These are phyloP conservation scores for Fomitiporia mediterranea DNA, from an alignment of 1,284 basidiomycete species.

Conservation along the genomic window DNA sequence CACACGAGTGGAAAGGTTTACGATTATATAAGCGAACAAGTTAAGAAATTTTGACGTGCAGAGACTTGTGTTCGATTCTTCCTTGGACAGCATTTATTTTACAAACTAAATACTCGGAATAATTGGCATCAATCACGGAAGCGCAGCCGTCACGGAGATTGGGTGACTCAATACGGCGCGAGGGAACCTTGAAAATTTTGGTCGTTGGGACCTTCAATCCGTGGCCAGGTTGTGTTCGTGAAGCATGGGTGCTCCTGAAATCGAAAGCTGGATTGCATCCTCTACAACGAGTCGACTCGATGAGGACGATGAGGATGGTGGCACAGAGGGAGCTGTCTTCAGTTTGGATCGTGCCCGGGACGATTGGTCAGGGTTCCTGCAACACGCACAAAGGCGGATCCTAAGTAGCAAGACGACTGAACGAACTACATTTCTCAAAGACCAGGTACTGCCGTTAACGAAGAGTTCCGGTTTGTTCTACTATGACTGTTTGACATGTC, in stretches of 20 bases:
- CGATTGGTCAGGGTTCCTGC: slow-evolving; percentile 54
- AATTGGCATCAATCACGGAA: too few species aligned
- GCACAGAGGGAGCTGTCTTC: slow-evolving; percentile 25
- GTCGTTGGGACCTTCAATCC: too few species aligned
- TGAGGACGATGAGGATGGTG: slow-evolving; percentile 25
- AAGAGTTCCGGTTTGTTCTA: slow-evolving; percentile 50
- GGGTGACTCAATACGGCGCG: too few species aligned
- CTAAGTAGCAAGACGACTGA: slow-evolving; percentile 49
- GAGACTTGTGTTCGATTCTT: too few species aligned
- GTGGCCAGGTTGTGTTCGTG: not conserved
- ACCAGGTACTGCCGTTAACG: slow-evolving; percentile 56
- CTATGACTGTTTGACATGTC: not conserved
- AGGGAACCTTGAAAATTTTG: too few species aligned
- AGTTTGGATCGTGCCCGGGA: slow-evolving; percentile 49
- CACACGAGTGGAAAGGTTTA: too few species aligned
- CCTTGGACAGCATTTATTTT: too few species aligned
- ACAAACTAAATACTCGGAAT: too few species aligned
- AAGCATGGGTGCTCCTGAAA: slow-evolving; percentile 36
- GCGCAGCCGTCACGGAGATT: too few species aligned
- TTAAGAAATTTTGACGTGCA: too few species aligned
- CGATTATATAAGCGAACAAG: too few species aligned
- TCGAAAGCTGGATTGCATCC: slow-evolving; percentile 37
- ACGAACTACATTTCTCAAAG: slow-evolving; percentile 55
- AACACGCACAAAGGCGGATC: slow-evolving; percentile 46
- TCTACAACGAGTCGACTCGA: slow-evolving; percentile 7